Conservation (phyloP, 208 protist genomes). For the Trypanosoma rangeli region DNA sequence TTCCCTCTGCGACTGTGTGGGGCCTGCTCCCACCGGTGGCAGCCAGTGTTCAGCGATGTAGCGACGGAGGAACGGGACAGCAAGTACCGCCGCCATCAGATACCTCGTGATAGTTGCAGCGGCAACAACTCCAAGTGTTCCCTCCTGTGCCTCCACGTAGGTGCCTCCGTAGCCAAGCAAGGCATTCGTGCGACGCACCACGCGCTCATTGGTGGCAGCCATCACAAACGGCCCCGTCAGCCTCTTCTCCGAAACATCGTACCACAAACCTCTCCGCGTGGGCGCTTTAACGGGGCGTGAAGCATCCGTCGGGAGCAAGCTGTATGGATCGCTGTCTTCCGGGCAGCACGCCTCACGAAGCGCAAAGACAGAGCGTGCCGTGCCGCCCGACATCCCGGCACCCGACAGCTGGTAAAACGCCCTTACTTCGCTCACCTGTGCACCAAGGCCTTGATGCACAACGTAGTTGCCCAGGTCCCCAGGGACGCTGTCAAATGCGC, state of each 20-base stretch:
- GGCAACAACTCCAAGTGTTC: conserved; percentile 33
- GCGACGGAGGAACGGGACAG: conserved; percentile 44
- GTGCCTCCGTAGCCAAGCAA: conserved; percentile 49
- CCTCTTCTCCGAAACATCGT: conserved; percentile 35
- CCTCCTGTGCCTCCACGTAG: conserved; percentile 58
- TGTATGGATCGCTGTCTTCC: conserved; percentile 43
- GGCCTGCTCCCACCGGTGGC: conserved; percentile 39
- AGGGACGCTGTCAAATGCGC: conserved; percentile 90
- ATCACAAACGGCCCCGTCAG: conserved; percentile 66
- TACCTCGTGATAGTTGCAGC: conserved; percentile 29
- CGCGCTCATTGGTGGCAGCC: conserved; percentile 65
- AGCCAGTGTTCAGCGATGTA: conserved; percentile 38
- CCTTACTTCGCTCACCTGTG: conserved; percentile 46
- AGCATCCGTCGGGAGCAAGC: conserved; percentile 38
- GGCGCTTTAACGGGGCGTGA: conserved; percentile 34
- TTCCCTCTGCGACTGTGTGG: conserved; percentile 42
- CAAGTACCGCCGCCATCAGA: conserved; percentile 23
- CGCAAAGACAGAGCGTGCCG: conserved; percentile 47
- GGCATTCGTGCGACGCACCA: conserved; percentile 84
- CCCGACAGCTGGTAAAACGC: conserved; percentile 38
- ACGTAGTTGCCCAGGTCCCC: conserved; percentile 87
- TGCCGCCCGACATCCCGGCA: conserved; percentile 63
- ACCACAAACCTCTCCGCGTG: conserved; percentile 55
- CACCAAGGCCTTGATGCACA: conserved; percentile 45
- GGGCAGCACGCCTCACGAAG: conserved; percentile 29